These are phyloP conservation scores for Curvularia sp. DNA, from an alignment of 2,329 filamentous ascomycete species.

Conservation along the genomic window DNA sequence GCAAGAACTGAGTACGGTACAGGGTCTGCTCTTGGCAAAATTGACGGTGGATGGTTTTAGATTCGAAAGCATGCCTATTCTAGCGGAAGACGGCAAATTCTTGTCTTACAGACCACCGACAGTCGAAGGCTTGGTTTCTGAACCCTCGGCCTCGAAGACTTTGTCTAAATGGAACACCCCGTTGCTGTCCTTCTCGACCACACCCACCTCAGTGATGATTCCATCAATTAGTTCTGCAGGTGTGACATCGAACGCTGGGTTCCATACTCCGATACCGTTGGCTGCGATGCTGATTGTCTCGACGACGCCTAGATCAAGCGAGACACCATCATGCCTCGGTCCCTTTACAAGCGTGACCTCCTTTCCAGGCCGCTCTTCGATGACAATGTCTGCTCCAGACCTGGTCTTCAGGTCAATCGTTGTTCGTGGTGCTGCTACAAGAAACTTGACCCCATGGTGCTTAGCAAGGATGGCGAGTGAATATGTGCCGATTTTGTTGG, in stretches of 20 bases:
- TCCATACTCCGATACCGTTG: conserved; percentile 85
- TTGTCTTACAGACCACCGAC: conserved; percentile 41
- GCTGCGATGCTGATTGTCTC: conserved; percentile 82
- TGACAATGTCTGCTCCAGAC: conserved; percentile 80
- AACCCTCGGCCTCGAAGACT: conserved; percentile 48
- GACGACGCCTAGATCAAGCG: conserved; percentile 67
- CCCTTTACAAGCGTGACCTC: conserved; percentile 89
- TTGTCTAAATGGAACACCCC: conserved; percentile 70
- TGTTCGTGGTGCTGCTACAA: conserved; percentile 93
- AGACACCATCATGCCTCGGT: conserved; percentile 70
- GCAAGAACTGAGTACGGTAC: background rate
- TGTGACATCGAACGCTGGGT: conserved; percentile 96
- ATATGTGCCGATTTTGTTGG: conserved; percentile 98
- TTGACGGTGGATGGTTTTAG: background rate
- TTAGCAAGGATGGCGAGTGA: conserved; percentile 87
- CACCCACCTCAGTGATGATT: conserved; percentile 90
- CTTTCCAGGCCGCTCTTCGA: conserved; percentile 82
- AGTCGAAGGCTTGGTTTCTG: conserved; percentile 40
- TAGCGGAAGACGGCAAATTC: background rate
- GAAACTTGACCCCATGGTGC: conserved; percentile 88
- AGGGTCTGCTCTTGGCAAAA: background rate
- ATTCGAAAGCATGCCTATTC: conserved; percentile 3
- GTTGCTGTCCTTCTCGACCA: conserved; percentile 76
- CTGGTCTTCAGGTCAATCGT: conserved; percentile 87
- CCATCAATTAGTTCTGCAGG: conserved; percentile 88